These are phyloP conservation scores for Fusarium buharicum DNA, from an alignment of 2,329 filamentous ascomycete species.

Conservation along the genomic window DNA sequence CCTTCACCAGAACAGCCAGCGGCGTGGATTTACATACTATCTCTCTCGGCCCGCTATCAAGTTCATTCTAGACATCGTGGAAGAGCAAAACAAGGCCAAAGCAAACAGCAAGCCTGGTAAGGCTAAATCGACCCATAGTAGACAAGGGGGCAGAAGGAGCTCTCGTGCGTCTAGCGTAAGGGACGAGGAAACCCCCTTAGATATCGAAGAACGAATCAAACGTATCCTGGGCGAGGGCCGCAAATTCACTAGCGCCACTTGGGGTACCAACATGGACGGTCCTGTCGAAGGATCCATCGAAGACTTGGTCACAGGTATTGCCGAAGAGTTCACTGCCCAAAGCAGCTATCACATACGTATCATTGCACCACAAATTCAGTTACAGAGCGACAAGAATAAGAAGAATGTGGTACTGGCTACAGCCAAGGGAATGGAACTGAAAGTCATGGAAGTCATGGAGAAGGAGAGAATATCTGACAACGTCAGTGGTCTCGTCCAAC, in stretches of 20 bases:
- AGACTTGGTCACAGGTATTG: constrained; percentile 78
- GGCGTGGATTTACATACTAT: constrained; percentile 97
- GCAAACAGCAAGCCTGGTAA: constrained; percentile 45
- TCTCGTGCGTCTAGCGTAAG: constrained; percentile 55
- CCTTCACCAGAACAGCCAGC: constrained; percentile 95
- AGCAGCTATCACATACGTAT: constrained; percentile 95
- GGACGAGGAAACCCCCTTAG: constrained; percentile 68
- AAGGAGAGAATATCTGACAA: constrained; percentile 91
- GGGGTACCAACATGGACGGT: constrained; percentile 49
- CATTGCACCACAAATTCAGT: constrained; percentile 96
- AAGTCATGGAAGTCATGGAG: constrained; percentile 98
- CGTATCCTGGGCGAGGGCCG: constrained; percentile 86
- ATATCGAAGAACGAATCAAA: constrained; percentile 85
- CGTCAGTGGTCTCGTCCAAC: constrained; percentile 94
- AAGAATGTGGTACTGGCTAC: constrained; percentile 97
- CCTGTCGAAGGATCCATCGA: constrained; percentile 61
- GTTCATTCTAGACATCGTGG: constrained; percentile 96
- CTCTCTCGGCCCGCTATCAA: constrained; percentile 95
- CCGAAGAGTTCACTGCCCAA: constrained; percentile 87
- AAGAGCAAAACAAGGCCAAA: constrained; percentile 86
- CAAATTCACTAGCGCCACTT: constrained; percentile 70
- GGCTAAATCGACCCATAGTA: constrained; percentile 44
- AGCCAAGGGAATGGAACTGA: constrained; percentile 97
- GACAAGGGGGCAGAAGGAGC: constrained; percentile 45
- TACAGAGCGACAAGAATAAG: constrained; percentile 97